These are phyloP conservation scores for Albifimbria verrucaria DNA, from an alignment of 2,329 filamentous ascomycete species.

Conservation along the genomic window DNA sequence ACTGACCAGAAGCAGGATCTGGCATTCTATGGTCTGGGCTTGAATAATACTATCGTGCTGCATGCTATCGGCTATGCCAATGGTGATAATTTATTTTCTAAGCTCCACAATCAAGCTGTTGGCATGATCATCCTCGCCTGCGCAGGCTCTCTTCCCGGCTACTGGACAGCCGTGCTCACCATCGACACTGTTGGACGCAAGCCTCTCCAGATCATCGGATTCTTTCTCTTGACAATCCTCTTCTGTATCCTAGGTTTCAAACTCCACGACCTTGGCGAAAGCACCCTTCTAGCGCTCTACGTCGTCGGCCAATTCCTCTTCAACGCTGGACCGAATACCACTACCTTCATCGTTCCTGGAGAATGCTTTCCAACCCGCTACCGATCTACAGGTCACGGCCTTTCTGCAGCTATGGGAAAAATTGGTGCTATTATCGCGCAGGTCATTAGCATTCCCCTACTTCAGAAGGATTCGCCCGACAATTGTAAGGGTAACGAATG, in stretches of 20 bases:
- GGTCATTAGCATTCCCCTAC: conserved; percentile 60
- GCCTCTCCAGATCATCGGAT: conserved; percentile 66
- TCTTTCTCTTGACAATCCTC: conserved; percentile 56
- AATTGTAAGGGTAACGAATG: conserved; percentile 46
- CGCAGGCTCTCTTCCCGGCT: conserved; percentile 75
- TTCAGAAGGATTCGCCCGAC: conserved; percentile 51
- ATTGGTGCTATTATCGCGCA: conserved; percentile 67
- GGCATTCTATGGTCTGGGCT: conserved; percentile 66
- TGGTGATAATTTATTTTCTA: conserved; percentile 62
- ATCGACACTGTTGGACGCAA: conserved; percentile 77
- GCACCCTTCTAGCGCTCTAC: conserved; percentile 57
- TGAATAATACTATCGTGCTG: conserved; percentile 74
- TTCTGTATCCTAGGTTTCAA: conserved; percentile 63
- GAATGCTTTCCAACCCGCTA: conserved; percentile 65
- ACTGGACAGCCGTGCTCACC: conserved; percentile 71
- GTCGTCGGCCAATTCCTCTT: conserved; percentile 65
- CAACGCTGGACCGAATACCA: conserved; percentile 64
- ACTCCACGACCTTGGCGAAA: conserved; percentile 45
- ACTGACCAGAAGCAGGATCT: conserved; percentile 47
- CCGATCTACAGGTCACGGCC: conserved; percentile 59
- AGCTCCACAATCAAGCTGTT: conserved; percentile 68
- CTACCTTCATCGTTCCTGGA: conserved; percentile 62
- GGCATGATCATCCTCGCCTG: conserved; percentile 76
- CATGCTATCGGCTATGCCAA: conserved; percentile 67
- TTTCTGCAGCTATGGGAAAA: conserved; percentile 65